These are phyloP conservation scores for Gamarada debralockiae DNA, from an alignment of 495 filamentous ascomycete genomes.

Conservation along the genomic window DNA sequence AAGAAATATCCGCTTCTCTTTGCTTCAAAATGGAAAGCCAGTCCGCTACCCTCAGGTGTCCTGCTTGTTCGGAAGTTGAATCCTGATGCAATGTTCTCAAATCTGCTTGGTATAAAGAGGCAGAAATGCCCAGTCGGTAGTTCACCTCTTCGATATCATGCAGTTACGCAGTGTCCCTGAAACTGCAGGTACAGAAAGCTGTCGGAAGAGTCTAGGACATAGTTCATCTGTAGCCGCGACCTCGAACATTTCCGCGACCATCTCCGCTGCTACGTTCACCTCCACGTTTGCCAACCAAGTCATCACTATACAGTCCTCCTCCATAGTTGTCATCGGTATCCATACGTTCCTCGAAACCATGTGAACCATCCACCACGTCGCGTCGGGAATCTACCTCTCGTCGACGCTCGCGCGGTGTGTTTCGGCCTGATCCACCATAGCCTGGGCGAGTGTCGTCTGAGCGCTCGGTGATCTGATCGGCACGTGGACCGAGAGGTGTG, in stretches of 20 bases:
- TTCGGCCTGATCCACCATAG: constrained; percentile 21
- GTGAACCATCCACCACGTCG: constrained; percentile 54
- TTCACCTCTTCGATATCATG: too few species aligned
- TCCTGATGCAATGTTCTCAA: too few species aligned
- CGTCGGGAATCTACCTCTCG: constrained; percentile 42
- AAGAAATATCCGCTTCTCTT: too few species aligned
- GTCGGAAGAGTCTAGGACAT: background rate
- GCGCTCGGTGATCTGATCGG: constrained; percentile 20
- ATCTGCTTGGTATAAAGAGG: too few species aligned
- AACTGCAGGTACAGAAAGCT: too few species aligned
- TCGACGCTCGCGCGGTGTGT: constrained; percentile 45
- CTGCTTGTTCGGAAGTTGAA: too few species aligned
- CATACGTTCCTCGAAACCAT: constrained; percentile 58
- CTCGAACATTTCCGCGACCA: constrained; percentile 6
- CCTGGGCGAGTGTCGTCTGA: constrained; percentile 14
- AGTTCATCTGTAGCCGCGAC: constrained; percentile 29
- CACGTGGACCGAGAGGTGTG: constrained; percentile 24
- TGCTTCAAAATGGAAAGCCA: too few species aligned
- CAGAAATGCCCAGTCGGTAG: too few species aligned
- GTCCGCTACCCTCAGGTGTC: too few species aligned
- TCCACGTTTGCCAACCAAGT: constrained; percentile 25
- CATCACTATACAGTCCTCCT: constrained; percentile 42
- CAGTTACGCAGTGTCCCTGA: too few species aligned
- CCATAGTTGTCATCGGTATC: constrained; percentile 35
- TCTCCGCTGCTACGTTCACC: constrained; percentile 31